These are phyloP conservation scores for Amauroascus verrucosus DNA, from an alignment of 2,329 filamentous ascomycete genomes.

Conservation along the genomic window DNA sequence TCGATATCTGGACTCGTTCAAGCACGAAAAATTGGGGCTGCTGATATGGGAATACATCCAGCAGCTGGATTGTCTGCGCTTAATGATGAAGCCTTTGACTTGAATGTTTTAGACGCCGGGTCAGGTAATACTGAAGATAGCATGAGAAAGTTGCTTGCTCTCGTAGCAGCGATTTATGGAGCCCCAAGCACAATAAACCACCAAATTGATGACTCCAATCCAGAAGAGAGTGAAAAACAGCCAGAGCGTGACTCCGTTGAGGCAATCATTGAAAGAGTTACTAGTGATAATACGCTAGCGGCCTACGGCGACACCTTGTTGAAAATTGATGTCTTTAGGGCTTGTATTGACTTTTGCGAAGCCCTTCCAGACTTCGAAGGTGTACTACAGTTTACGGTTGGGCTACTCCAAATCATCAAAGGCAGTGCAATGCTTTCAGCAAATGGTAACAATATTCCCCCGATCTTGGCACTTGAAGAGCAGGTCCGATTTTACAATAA, in stretches of 20 bases:
- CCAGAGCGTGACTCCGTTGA: slow-evolving; percentile 28
- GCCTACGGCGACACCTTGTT: slow-evolving; percentile 65
- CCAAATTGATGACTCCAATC: background rate
- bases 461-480: slow-evolving; percentile 66
- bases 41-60: slow-evolving; percentile 92
- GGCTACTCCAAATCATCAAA: slow-evolving; percentile 64
- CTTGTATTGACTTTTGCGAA: slow-evolving; percentile 90
- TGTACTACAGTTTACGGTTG: slow-evolving; percentile 76
- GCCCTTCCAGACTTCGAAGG: slow-evolving; percentile 84
- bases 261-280: slow-evolving; percentile 36
- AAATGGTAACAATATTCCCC: slow-evolving; percentile 57
- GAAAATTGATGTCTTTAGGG: slow-evolving; percentile 76
- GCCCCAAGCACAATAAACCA: slow-evolving; percentile 25
- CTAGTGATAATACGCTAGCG: slow-evolving; percentile 38
- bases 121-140: slow-evolving; percentile 35
- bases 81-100: slow-evolving; percentile 42
- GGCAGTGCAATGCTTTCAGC: slow-evolving; percentile 65
- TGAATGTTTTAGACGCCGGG: slow-evolving; percentile 35
- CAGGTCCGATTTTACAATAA: slow-evolving; percentile 76
- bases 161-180: slow-evolving; percentile 33
- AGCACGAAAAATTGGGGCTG: slow-evolving; percentile 81
- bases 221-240: slow-evolving; percentile 16
- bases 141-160: slow-evolving; percentile 30
- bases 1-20: slow-evolving; percentile 78
- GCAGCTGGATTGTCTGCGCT: slow-evolving; percentile 73